Evolutionary conservation across 2,329 filamentous ascomycete species (phyloP).

Genomic region (Neonectria neomacrospora): DNA sequence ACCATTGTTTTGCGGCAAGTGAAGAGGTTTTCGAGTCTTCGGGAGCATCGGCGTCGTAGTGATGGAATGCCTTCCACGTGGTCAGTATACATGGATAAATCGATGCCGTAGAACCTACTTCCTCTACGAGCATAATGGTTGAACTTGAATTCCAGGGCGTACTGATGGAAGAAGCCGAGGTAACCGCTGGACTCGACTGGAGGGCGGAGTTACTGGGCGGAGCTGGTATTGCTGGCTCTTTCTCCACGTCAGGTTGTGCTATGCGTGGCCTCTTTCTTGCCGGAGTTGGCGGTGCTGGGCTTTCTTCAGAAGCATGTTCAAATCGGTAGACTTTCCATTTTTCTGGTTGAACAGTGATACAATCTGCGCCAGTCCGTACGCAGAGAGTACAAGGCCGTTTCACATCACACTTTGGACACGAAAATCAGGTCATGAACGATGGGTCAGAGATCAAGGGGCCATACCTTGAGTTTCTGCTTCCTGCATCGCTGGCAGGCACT

Average conservation of each 20-base stretch:
- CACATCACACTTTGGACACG: slow-evolving; percentile 9
- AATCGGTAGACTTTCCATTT: slow-evolving; percentile 15
- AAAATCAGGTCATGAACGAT: neutral
- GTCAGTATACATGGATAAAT: neutral
- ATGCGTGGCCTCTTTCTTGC: neutral
- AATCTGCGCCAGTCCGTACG: slow-evolving; percentile 4
- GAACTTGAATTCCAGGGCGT: slow-evolving; percentile 11
- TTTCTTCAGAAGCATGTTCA: neutral
- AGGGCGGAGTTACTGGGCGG: neutral
- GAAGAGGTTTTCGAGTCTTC: slow-evolving; percentile 33
- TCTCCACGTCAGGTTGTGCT: neutral
- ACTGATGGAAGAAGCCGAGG: neutral
- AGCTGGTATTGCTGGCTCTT: neutral
- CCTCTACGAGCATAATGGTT: slow-evolving; percentile 15
- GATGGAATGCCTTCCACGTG: slow-evolving; percentile 33
- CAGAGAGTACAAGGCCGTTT: slow-evolving; percentile 14
- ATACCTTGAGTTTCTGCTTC: slow-evolving; percentile 17
- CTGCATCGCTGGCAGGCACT: slow-evolving; percentile 14
- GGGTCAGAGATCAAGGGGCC: neutral
- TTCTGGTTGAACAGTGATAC: neutral
- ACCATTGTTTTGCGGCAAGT: slow-evolving; percentile 23
- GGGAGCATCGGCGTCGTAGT: slow-evolving; percentile 27
- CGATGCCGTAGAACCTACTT: neutral
- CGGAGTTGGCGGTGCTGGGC: neutral
- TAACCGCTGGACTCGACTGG: neutral